phyloP scores from a whole-genome alignment of 2,329 filamentous ascomycete genomes.

The Intubia oerlemansii region DNA sequence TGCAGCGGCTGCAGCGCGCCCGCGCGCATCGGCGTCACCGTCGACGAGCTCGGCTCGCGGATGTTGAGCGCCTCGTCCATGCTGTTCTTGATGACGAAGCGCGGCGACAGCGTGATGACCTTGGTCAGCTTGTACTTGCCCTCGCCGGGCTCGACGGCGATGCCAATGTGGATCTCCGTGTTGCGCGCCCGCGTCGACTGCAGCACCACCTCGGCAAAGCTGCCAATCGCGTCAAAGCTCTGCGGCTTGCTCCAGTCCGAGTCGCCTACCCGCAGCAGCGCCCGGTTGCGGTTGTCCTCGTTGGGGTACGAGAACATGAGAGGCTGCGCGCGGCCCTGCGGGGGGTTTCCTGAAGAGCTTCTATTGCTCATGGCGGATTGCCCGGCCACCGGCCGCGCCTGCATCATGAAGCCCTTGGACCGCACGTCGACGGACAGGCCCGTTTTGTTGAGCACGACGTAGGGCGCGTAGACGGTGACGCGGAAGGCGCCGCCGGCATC shows the following conservation, averaged over 20 bases:
- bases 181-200: conserved; percentile 41
- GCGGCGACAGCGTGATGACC: conserved; percentile 76
- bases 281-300: conserved; percentile 80
- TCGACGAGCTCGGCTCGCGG: conserved; percentile 77
- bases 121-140: conserved; percentile 98
- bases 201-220: conserved; percentile 70
- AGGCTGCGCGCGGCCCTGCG: conserved; percentile 55
- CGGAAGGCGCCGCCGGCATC: conserved; percentile 91
- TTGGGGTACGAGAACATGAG: conserved; percentile 91
- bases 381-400: conserved; percentile 64
- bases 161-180: conserved; percentile 75
- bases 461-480: conserved; percentile 85
- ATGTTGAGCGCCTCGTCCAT: conserved; percentile 74
- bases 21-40: conserved; percentile 54
- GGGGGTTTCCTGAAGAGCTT: background rate
- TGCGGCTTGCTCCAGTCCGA: conserved; percentile 95
- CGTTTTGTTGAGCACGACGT: conserved; percentile 88
- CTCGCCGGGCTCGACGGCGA: conserved; percentile 74
- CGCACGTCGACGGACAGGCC: conserved; percentile 74
- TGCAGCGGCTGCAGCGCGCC: conserved; percentile 73
- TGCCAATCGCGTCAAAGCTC: conserved; percentile 94
- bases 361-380: too few species aligned
- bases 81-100: conserved; percentile 89
- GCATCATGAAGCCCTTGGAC: conserved; percentile 73
- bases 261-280: conserved; percentile 67